Conservation (phyloP, 306 rosid genomes). For the Albizia julibrissin region DNA sequence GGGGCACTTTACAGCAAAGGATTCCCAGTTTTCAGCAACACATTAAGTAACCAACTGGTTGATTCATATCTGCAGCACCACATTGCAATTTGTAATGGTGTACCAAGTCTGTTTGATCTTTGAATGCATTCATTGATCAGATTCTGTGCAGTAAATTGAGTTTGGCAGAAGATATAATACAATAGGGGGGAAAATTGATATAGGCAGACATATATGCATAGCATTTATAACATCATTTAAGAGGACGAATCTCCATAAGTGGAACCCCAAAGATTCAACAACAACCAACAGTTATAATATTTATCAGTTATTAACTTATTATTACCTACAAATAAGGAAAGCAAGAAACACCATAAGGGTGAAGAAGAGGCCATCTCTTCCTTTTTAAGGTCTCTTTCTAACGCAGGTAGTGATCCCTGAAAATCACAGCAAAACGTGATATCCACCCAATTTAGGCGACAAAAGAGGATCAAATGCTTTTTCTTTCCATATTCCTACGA, state of each 20-base stretch:
- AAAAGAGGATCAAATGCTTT: neutral
- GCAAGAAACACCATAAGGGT: neutral
- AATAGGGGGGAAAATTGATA: neutral
- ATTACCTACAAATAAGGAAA: neutral
- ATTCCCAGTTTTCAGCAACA: neutral
- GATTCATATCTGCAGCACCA: neutral
- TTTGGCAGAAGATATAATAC: neutral
- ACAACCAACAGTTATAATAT: neutral
- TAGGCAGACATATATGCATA: neutral
- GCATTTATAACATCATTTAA: neutral
- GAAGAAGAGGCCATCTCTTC: neutral
- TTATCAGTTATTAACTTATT: too few species aligned
- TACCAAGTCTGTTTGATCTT: neutral
- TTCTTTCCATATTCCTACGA: conserved; percentile 28
- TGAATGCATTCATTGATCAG: neutral
- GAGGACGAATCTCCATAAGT: neutral
- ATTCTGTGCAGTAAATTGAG: neutral
- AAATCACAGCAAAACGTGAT: conserved; percentile 16
- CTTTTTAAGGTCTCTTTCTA: conserved; percentile 8
- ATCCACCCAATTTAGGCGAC: neutral
- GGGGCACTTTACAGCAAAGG: neutral
- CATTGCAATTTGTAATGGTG: too few species aligned
- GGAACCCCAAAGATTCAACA: neutral
- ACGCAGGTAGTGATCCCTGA: conserved; percentile 16
- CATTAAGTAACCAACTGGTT: neutral